Conservation (phyloP, 768 basidiomycete genomes). For the Boletellus ananiceps region DNA sequence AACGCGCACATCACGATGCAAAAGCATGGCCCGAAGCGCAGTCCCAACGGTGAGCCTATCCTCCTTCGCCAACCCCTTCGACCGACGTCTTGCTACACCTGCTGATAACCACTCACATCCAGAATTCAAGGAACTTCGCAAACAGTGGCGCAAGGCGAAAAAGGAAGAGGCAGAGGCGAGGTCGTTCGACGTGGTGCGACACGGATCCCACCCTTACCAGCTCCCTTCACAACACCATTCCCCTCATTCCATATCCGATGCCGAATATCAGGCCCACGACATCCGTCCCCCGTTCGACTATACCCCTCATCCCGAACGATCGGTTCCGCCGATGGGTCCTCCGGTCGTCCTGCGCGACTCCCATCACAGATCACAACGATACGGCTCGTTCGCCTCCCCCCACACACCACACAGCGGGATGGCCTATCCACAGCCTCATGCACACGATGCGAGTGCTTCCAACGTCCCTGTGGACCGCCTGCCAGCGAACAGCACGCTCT, state of each 20-base stretch:
- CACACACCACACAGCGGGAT: slow-evolving; percentile 13
- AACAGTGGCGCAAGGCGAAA: slow-evolving; percentile 92
- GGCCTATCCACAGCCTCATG: slow-evolving; percentile 24
- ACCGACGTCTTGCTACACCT: neutral
- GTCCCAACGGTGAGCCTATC: slow-evolving; percentile 70
- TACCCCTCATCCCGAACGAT: slow-evolving; percentile 24
- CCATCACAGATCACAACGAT: slow-evolving; percentile 27
- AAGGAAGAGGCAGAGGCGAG: slow-evolving; percentile 54
- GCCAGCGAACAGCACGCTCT: slow-evolving; percentile 60
- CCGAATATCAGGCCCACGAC: slow-evolving; percentile 18
- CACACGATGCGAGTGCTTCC: slow-evolving; percentile 19
- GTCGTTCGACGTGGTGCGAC: slow-evolving; percentile 13
- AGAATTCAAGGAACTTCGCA: slow-evolving; percentile 99
- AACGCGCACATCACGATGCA: slow-evolving; percentile 99
- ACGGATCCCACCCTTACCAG: slow-evolving; percentile 16
- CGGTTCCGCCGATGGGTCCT: slow-evolving; percentile 6
- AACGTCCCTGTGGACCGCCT: slow-evolving; percentile 37
- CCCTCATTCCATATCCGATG: slow-evolving; percentile 27
- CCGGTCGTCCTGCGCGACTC: slow-evolving; percentile 21
- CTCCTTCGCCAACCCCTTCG: neutral
- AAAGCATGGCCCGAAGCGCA: slow-evolving; percentile 87
- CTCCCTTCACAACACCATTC: slow-evolving; percentile 16
- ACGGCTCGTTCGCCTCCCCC: slow-evolving; percentile 17
- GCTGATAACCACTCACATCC: slow-evolving; percentile 8
- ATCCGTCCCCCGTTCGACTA: slow-evolving; percentile 21